These are phyloP conservation scores for Mucor piriformis DNA, from an alignment of 371 early-diverging fungal species.

Conservation along the genomic window DNA sequence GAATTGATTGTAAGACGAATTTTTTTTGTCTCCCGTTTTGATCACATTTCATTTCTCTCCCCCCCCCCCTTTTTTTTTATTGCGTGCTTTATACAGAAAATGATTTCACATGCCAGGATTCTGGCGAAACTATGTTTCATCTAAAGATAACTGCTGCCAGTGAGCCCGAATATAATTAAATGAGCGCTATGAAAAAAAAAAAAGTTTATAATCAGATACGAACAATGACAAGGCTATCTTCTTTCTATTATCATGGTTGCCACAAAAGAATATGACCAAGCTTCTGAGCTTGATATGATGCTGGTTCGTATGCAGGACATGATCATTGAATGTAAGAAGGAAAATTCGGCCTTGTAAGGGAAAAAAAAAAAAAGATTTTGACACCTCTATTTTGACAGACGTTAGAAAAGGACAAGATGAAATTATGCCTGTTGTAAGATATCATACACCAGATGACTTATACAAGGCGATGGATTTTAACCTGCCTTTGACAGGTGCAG, in stretches of 20 bases:
- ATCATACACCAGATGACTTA: constrained; percentile 53
- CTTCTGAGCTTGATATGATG: constrained; percentile 42
- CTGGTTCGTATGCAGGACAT: constrained; percentile 36
- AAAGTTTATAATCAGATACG: not conserved
- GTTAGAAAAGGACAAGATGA: constrained; percentile 50
- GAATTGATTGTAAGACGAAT: too few relatives aligned
- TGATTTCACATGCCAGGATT: too few relatives aligned
- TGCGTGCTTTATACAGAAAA: too few relatives aligned
- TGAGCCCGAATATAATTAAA: not conserved
- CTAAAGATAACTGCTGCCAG: too few relatives aligned
- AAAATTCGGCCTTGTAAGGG: too few relatives aligned
- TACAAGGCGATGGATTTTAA: constrained; percentile 56
- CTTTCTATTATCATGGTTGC: constrained; percentile 22
- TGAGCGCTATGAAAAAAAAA: not conserved
- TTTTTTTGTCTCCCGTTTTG: too few relatives aligned
- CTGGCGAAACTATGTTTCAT: too few relatives aligned
- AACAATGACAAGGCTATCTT: not conserved
- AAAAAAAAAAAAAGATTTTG: too few relatives aligned
- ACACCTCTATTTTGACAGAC: constrained; percentile 32
- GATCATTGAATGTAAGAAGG: constrained; percentile 40
- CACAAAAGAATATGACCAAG: constrained; percentile 25
- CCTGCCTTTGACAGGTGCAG: constrained; percentile 53
- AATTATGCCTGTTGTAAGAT: constrained; percentile 48
- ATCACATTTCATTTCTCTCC: too few relatives aligned
- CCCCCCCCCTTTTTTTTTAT: too few relatives aligned